phyloP scores from a whole-genome alignment of 768 basidiomycete genomes.

The Gyrodon lividus region DNA sequence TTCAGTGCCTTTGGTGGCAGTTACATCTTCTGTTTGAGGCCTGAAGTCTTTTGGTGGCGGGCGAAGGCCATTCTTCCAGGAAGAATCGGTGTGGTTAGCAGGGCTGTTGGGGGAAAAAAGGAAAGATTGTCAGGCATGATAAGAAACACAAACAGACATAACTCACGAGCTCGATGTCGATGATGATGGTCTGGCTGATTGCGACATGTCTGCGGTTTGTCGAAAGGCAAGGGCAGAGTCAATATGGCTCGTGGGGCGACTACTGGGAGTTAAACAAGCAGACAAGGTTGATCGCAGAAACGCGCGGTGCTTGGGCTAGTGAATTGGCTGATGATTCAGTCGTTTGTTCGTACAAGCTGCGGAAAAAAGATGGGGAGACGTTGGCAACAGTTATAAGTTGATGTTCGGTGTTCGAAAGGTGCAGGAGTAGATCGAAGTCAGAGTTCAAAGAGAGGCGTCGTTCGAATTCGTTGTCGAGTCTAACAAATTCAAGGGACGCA shows the following conservation, averaged over 20 bases:
- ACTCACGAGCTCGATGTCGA: conserved; percentile 33
- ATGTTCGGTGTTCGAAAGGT: conserved; percentile 11
- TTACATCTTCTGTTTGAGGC: conserved; percentile 97
- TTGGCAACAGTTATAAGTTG: conserved; percentile 10
- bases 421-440: conserved; percentile 28
- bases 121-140: conserved; percentile 1
- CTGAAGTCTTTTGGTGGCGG: conserved; percentile 88
- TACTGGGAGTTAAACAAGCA: conserved; percentile 12
- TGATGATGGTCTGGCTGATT: conserved; percentile 32
- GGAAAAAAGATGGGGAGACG: conserved; percentile 13
- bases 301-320: conserved; percentile 19
- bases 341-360: conserved; percentile 10
- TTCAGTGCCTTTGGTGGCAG: conserved; percentile 87
- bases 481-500: conserved; percentile 26
- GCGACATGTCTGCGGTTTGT: conserved; percentile 27
- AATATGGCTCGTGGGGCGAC: conserved; percentile 14
- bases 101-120: conserved; percentile 15
- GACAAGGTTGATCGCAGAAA: conserved; percentile 17
- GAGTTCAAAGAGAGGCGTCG: conserved; percentile 27
- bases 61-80: conserved; percentile 78
- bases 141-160: neutral
- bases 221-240: conserved; percentile 7
- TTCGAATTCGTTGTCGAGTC: conserved; percentile 6
- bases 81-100: conserved; percentile 30
- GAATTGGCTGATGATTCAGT: conserved; percentile 10